Conservation (phyloP, 2,329 filamentous ascomycete species). For the Cladobotryum mycophilum region DNA sequence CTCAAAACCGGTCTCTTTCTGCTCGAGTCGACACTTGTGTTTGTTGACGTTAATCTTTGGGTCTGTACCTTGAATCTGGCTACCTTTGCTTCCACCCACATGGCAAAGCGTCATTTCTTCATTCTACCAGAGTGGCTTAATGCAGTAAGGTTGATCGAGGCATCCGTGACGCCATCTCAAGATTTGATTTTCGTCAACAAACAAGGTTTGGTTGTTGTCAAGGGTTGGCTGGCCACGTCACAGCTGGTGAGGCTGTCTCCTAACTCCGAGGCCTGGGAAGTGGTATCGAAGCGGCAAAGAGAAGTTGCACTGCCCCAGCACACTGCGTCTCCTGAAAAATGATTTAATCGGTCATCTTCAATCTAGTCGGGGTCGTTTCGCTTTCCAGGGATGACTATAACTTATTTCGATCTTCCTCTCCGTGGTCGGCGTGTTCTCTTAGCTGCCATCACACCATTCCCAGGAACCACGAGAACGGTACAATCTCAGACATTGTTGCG, state of each 20-base stretch:
- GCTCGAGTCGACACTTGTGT: slow-evolving; percentile 1
- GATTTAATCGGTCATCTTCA: too few relatives aligned
- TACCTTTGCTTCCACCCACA: neutral
- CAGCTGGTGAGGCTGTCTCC: slow-evolving; percentile 1
- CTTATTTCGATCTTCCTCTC: too few relatives aligned
- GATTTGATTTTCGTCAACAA: neutral
- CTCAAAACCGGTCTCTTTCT: neutral
- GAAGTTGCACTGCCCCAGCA: neutral
- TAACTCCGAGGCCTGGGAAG: neutral
- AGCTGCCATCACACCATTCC: too few relatives aligned
- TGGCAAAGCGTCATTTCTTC: slow-evolving; percentile 6
- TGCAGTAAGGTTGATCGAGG: neutral
- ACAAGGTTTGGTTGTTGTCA: slow-evolving; percentile 2
- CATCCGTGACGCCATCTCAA: neutral
- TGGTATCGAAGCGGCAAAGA: neutral
- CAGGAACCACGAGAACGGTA: too few relatives aligned
- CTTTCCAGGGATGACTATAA: too few relatives aligned
- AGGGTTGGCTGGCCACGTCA: neutral
- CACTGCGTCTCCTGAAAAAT: too few relatives aligned
- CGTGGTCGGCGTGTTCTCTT: too few relatives aligned
- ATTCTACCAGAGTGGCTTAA: slow-evolving; percentile 5
- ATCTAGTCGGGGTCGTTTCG: too few relatives aligned
- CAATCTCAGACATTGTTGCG: too few relatives aligned
- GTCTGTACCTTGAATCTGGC: slow-evolving; percentile 3
- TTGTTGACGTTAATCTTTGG: slow-evolving; percentile 3